phyloP scores from a whole-genome alignment of 352 stramenopile species.

The Blastocystis sp. region DNA sequence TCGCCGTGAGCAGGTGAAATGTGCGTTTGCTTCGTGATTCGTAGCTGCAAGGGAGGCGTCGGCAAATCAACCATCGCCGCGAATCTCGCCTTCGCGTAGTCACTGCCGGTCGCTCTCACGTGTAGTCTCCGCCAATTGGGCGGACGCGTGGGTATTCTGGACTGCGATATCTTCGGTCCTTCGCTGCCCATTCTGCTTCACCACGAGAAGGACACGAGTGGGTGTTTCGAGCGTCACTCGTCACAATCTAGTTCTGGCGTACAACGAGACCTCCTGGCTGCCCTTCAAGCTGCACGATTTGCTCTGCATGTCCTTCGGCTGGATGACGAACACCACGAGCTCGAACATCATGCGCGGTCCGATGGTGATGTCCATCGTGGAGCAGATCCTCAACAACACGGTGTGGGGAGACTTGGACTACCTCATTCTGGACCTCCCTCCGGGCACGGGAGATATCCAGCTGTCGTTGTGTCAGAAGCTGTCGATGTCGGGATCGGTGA shows the following conservation, averaged over 20 bases:
- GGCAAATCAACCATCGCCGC: conserved; percentile 87
- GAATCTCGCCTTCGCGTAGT: conserved; percentile 84
- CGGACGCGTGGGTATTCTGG: conserved; percentile 93
- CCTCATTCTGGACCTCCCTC: conserved; percentile 96
- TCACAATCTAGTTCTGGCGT: conserved; percentile 45
- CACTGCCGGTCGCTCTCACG: conserved; percentile 75
- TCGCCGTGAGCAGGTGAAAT: conserved; percentile 80
- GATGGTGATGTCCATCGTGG: conserved; percentile 87
- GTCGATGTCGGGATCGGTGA: conserved; percentile 93
- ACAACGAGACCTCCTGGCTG: conserved; percentile 73
- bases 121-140: conserved; percentile 83
- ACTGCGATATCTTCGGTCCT: conserved; percentile 98
- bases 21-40: not conserved
- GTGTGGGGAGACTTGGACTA: conserved; percentile 99
- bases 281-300: conserved; percentile 86
- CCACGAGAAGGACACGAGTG: conserved; percentile 79
- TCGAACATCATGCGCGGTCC: conserved; percentile 92
- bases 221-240: not conserved
- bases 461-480: conserved; percentile 96
- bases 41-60: conserved; percentile 88
- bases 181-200: conserved; percentile 93
- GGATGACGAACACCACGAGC: conserved; percentile 80
- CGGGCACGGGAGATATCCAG: conserved; percentile 98
- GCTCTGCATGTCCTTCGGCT: conserved; percentile 90
- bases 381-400: conserved; percentile 85